Conservation (phyloP, 192 early-diverging fungal genomes). For the Phlyctochytrium bullatum region DNA sequence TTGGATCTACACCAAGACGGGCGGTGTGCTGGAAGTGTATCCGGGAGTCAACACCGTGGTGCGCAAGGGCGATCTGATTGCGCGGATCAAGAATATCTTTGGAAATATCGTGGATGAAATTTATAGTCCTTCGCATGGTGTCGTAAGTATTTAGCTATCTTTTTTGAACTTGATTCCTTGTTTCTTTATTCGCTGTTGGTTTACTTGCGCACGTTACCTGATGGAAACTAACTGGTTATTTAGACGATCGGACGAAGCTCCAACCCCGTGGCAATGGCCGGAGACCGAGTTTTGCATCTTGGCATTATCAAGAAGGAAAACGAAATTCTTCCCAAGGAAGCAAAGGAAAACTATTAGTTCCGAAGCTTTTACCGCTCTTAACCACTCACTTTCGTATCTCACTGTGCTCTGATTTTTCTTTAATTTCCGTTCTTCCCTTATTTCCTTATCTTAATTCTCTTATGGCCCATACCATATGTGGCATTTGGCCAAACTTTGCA, state of each 20-base stretch:
- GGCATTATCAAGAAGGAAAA: slow-evolving; percentile 63
- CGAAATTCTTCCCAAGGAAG: slow-evolving; percentile 44
- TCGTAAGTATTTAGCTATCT: slow-evolving; percentile 46
- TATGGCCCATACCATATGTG: too few relatives aligned
- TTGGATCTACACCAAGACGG: slow-evolving; percentile 86
- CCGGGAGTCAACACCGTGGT: slow-evolving; percentile 81
- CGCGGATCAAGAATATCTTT: slow-evolving; percentile 84
- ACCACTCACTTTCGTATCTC: too few relatives aligned
- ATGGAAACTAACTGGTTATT: background rate
- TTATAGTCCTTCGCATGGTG: slow-evolving; percentile 74
- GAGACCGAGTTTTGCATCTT: slow-evolving; percentile 82
- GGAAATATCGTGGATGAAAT: slow-evolving; percentile 83
- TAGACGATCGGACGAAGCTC: slow-evolving; percentile 71
- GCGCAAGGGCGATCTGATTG: slow-evolving; percentile 79
- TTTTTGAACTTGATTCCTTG: background rate
- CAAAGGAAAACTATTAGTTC: slow-evolving; percentile 53
- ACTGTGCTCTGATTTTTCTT: too few relatives aligned
- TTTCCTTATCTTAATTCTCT: too few relatives aligned
- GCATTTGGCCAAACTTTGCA: too few relatives aligned
- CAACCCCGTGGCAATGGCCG: slow-evolving; percentile 84
- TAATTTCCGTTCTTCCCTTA: too few relatives aligned
- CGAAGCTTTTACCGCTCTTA: too few relatives aligned
- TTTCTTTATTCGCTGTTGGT: too few relatives aligned
- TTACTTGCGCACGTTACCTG: background rate
- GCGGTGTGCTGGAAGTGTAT: slow-evolving; percentile 82